Evolutionary conservation across 148 eudicot genomes (phyloP), one percentile per base, ranked within the genome.

Genomic region (Vaccinium corymbosum): DNA sequence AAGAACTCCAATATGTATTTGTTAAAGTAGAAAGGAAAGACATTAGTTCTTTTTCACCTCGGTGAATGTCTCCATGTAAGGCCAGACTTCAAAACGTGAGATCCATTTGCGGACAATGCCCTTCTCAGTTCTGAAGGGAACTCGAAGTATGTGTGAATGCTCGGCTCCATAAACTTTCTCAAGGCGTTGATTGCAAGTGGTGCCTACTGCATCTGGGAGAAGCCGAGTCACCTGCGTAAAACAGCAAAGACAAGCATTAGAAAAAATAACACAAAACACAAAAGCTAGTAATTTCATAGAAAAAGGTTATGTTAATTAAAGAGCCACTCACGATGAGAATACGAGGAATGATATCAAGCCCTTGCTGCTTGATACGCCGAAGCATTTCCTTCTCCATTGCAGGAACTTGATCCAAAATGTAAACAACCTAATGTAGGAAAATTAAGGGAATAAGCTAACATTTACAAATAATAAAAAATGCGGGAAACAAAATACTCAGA

Each of bases 61-160:
- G 51, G 96, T 93, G 98, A 91, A 97, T 49, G 94, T 94, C 85
- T 94, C 99, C 11, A 97, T 94, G 93, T 97, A 94, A 50, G 99
- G 99, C 99, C 99, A 97, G 74, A 97, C 99, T 89, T 97, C 99
- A 27, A 97, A 97, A 10, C 99, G 90, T 46, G 99, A 97, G 83
- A 97, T 97, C 99, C 99, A 97, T 88, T 87, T 92, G 70, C 98
- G 89, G 22, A 97, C 93, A 79, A 97, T 92, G 38, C 99, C 99
- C 83, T 97, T 91, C 89, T 97, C 96, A 6, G 93, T 92, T 89
- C 99, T 93, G 74, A 97, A 97, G 78, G 99, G 99, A 10, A 97
- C 98, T 61, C 99, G 92, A 83, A 97, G 94, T 51, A 97, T 97
- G 87, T 97, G 94, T 0, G 93, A 94, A 52, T 97, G 94, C 87